phyloP scores from a whole-genome alignment of 768 basidiomycete genomes.

The Lentinula lateritia region DNA sequence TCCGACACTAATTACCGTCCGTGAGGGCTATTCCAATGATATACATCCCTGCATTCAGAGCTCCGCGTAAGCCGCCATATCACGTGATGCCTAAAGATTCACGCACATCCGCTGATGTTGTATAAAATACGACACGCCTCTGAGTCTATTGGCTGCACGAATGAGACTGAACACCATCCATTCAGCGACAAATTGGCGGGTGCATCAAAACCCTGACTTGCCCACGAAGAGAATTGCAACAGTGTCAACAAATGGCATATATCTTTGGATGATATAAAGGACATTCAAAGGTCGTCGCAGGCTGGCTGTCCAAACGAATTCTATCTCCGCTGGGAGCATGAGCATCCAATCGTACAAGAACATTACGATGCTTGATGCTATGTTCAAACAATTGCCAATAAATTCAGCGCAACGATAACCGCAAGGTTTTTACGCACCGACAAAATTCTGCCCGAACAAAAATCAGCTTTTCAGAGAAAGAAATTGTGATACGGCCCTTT shows the following conservation, averaged over 20 bases:
- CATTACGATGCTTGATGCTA: neutral
- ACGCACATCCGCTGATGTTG: constrained; percentile 1
- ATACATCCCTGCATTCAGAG: constrained; percentile 6
- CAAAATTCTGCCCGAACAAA: neutral
- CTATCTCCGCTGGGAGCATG: neutral
- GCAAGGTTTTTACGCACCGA: neutral
- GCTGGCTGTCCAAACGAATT: neutral
- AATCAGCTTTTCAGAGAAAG: no score
- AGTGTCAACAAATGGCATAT: neutral
- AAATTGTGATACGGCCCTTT: no score
- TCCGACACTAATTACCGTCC: constrained; percentile 5
- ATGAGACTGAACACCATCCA: neutral
- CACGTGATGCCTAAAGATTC: neutral
- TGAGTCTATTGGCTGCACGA: neutral
- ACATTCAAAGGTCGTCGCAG: neutral
- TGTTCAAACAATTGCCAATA: neutral
- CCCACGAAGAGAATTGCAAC: neutral
- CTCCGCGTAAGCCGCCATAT: neutral
- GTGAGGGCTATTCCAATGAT: constrained; percentile 8
- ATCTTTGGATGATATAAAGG: neutral
- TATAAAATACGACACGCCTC: neutral
- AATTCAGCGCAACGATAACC: neutral
- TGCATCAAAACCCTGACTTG: neutral
- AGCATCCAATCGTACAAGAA: neutral
- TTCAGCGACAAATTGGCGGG: neutral